Conservation (phyloP, 106 monocot genomes). For the Platanthera guangdongensis region DNA sequence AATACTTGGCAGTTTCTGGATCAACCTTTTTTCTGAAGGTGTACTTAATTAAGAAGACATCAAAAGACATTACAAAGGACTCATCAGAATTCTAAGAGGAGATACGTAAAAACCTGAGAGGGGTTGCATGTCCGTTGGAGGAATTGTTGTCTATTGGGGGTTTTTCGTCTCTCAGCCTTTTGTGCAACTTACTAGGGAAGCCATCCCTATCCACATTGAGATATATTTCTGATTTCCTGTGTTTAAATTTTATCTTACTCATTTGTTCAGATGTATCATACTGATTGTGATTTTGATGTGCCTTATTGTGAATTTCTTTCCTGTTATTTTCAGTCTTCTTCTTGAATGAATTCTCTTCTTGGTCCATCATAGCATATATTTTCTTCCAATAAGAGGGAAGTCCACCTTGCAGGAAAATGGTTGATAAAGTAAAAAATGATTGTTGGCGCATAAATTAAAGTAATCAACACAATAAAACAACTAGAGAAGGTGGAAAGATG, state of each 20-base stretch:
- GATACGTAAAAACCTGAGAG: conserved; percentile 23
- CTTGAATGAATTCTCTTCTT: conserved; percentile 14
- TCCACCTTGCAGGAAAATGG: neutral
- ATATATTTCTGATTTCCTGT: conserved; percentile 11
- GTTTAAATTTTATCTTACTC: conserved; percentile 11
- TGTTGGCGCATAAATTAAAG: neutral
- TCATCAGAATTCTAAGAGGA: neutral
- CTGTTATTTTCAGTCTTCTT: conserved; percentile 18
- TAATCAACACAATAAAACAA: neutral
- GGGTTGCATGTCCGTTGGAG: conserved; percentile 10
- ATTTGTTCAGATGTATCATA: conserved; percentile 10
- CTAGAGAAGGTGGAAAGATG: neutral
- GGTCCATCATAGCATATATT: neutral
- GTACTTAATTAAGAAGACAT: neutral
- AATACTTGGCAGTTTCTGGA: conserved; percentile 80
- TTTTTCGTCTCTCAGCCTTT: conserved; percentile 7
- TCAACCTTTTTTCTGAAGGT: conserved; percentile 68
- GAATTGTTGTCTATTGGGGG: neutral
- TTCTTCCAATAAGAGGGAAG: neutral
- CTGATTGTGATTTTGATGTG: neutral
- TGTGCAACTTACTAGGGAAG: neutral
- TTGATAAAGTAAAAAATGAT: neutral
- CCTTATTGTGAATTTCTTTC: conserved; percentile 17
- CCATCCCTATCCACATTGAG: neutral
- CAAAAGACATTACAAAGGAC: neutral